Percentiles rank a stretch among this genome's conserved stretches.
Conservation (phyloP, 257 asterid species). For the Ilex aquifolium region DNA sequence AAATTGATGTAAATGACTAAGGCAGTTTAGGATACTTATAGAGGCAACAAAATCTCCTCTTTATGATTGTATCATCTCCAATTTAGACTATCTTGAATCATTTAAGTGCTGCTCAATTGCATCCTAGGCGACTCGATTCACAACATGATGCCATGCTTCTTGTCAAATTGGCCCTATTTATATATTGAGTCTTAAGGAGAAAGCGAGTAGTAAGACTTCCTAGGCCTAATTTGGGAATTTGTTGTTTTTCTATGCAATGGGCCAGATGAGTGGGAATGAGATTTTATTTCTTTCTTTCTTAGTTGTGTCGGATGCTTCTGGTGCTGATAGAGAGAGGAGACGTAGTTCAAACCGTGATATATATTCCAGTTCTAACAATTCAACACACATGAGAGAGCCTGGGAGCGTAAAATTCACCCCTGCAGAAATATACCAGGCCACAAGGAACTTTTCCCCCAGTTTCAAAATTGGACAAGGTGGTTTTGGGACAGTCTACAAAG, state of each 20-base stretch:
- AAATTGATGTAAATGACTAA: no score
- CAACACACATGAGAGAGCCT: slow-evolving; percentile 36
- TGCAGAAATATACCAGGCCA: slow-evolving; percentile 69
- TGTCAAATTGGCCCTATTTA: neutral
- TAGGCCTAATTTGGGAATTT: no score
- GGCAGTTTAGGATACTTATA: no score
- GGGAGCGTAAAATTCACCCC: slow-evolving; percentile 56
- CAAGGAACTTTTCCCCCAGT: slow-evolving; percentile 72
- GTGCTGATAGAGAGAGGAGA: slow-evolving; percentile 39
- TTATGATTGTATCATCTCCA: no score
- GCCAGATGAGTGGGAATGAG: neutral
- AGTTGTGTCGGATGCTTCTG: slow-evolving; percentile 42
- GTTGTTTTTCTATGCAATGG: neutral
- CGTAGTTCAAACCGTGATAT: slow-evolving; percentile 35
- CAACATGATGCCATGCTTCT: neutral
- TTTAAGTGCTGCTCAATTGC: no score
- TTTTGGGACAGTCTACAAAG: slow-evolving; percentile 93
- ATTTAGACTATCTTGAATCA: no score
- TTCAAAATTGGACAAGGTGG: slow-evolving; percentile 96
- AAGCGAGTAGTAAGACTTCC: neutral
- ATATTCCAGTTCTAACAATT: slow-evolving; percentile 49
- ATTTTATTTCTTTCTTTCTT: slow-evolving; percentile 12
- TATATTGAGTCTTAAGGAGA: no score
- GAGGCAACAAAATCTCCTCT: no score
- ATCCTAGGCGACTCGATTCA: no score